Base-by-base conservation (phyloP, 2,329 filamentous ascomycete species). In the Aspergillus versicolor region DNA sequence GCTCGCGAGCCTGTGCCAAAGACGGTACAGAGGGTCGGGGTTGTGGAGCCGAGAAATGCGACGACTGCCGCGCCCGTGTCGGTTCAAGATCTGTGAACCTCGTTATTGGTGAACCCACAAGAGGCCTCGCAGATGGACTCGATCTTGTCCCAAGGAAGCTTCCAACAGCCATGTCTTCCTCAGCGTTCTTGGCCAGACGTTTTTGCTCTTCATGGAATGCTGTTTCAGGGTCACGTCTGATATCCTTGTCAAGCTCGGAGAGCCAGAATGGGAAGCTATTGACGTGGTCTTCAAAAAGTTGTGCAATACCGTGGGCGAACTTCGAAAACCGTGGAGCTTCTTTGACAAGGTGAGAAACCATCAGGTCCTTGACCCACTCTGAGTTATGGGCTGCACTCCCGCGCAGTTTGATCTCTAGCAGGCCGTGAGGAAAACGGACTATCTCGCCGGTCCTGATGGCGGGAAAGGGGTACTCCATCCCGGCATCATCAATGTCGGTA, bases 181-280 rank as follows among this genome's bases (percentile, higher is more conserved):
- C 91, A 1, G 90, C 91, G 44, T 87, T 86, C 70, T 89, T 90
- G 24, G 88, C 89, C 58, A 89, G 87, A 57, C 89, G 86, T 73
- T 93, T 87, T 72, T 96, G 92, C 73, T 97, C 92, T 67, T 94
- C 89, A 63, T 95, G 89, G 70, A 96, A 97, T 0, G 93, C 93
- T 61, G 85, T 84, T 71, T 94, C 90, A 0, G 94, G 94, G 70
- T 97, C 92, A 71, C 90, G 91, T 64, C 93, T 88, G 70, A 99
- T 99, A 70, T 99, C 94, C 32, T 85, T 90, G 70, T 97, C 93
- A 43, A 97, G 82, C 61, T 96, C 90, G 67, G 88, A 88, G 34
- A 97, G 84, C 94, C 94, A 99, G 79, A 97, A 97, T 13, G 94
- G 94, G 68, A 97, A 87, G 61, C 86, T 92, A 77, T 97, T 97